Conservation (phyloP, 2,329 filamentous ascomycete genomes). For the Tricladium varicosporioides region DNA sequence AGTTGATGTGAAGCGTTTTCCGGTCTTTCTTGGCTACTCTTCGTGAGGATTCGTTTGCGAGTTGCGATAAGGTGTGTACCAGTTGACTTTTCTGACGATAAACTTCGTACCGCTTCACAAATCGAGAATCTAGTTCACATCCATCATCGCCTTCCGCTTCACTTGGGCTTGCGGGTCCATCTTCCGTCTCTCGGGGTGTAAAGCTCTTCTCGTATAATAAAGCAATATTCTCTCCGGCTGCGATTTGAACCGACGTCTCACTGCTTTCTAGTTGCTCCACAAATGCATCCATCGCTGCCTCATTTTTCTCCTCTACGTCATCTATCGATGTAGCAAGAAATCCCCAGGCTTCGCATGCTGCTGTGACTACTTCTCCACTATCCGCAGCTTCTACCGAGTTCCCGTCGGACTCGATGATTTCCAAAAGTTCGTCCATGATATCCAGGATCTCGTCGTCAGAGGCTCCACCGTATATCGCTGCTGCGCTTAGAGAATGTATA, state of each 20-base stretch:
- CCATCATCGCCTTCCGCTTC: conserved; percentile 41
- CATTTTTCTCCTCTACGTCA: conserved; percentile 62
- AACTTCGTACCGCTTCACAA: conserved; percentile 64
- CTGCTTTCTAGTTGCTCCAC: conserved; percentile 67
- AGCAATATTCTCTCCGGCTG: conserved; percentile 71
- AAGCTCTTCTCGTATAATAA: conserved; percentile 66
- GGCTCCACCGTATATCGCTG: conserved; percentile 64
- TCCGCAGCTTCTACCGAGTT: conserved; percentile 61
- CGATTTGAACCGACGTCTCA: conserved; percentile 62
- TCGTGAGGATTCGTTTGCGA: conserved; percentile 59
- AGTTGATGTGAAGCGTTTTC: conserved; percentile 63
- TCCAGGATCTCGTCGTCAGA: conserved; percentile 59
- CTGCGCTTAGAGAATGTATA: conserved; percentile 61
- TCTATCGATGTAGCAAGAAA: conserved; percentile 65
- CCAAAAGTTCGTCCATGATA: conserved; percentile 64
- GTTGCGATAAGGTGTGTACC: conserved; percentile 54
- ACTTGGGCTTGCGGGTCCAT: conserved; percentile 38
- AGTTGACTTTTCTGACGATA: conserved; percentile 64
- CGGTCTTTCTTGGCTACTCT: conserved; percentile 65
- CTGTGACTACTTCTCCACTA: conserved; percentile 57
- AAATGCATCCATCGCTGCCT: conserved; percentile 64
- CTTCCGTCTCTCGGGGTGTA: conserved; percentile 44
- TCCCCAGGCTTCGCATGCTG: conserved; percentile 68
- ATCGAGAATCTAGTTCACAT: conserved; percentile 36
- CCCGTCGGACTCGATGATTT: conserved; percentile 68